Evolutionary conservation across 331 rosid species (phyloP), one percentile per base, ranked within the genome.

Genomic region (Telfairia occidentalis): DNA sequence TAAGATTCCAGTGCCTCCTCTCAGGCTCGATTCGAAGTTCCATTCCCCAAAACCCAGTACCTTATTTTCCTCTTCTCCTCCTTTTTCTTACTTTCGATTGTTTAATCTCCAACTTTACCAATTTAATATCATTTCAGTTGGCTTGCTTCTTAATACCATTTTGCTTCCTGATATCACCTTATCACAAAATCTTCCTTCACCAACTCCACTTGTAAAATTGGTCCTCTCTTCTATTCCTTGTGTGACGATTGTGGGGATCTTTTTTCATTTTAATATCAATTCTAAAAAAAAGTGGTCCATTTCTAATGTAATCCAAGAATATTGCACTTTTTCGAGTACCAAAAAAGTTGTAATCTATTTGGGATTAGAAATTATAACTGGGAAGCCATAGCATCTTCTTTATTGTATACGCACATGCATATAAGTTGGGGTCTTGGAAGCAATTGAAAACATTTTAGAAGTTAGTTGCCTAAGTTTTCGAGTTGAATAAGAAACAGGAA

Each of bases 1-100:
- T 81, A 81, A 81, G 89, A 89, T 93, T 88, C 92, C 81, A 66
- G 18, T 58, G 34, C 19, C 52, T 1, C 9, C 60, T 65, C 72
- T 11, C 48, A 19, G 5, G 10, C 71, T 80, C 54, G 1, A 67
- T 66, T 80, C 54, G 1, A 67, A 42, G 80, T 37, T 84, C 85
- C 83, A 10, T 55, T 55, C n/a, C 50, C 52, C 32, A 35, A 63
- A 7, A 32, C 71, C 28, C 71, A 3, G 18, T 8, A 0, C 49
- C 52, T 38, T 40, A 19, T 38, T 37, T 38, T 37, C 5, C 16
- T n/a, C 23, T 2, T 24, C 32, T 59, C 19, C 42, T 28, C 13
- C 0, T 9, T 37, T 64, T 64, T 64, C 29, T 55, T 8, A n/a
- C 11, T 23, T n/a, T 52, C 6, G 11, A 23, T 26, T 55, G 18